Conservation (phyloP, 768 basidiomycete genomes). For the Cystobasidium ongulense region DNA sequence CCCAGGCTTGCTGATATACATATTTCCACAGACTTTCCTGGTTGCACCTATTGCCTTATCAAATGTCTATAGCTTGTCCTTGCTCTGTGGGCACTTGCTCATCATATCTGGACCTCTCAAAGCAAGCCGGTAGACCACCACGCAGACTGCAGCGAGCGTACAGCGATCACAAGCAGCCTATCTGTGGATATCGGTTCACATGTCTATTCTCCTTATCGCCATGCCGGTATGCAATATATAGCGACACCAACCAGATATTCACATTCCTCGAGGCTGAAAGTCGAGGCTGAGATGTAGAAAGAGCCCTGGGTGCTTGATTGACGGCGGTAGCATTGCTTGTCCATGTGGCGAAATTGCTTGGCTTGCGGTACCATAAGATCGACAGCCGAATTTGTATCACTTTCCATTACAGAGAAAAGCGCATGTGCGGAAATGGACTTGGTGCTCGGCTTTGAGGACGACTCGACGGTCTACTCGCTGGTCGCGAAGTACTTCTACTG, state of each 20-base stretch:
- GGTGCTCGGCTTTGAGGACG: background rate
- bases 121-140: background rate
- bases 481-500: background rate
- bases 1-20: background rate
- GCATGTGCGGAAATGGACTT: slow-evolving; percentile 6
- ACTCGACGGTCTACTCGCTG: slow-evolving; percentile 7
- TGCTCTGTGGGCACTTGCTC: no score
- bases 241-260: background rate
- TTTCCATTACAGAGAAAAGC: background rate
- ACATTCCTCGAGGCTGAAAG: background rate
- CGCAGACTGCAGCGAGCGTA: background rate
- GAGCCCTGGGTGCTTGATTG: background rate
- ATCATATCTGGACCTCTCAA: no score
- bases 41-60: no score
- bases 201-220: background rate
- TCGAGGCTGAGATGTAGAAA: background rate
- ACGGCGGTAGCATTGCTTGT: background rate
- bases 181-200: background rate
- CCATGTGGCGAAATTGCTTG: background rate
- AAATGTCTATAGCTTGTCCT: no score
- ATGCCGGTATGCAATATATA: background rate
- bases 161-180: background rate
- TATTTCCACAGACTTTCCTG: no score
- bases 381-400: background rate
- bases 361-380: background rate